Conservation (phyloP, 306 rosid species). For the Prunus dulcis region DNA sequence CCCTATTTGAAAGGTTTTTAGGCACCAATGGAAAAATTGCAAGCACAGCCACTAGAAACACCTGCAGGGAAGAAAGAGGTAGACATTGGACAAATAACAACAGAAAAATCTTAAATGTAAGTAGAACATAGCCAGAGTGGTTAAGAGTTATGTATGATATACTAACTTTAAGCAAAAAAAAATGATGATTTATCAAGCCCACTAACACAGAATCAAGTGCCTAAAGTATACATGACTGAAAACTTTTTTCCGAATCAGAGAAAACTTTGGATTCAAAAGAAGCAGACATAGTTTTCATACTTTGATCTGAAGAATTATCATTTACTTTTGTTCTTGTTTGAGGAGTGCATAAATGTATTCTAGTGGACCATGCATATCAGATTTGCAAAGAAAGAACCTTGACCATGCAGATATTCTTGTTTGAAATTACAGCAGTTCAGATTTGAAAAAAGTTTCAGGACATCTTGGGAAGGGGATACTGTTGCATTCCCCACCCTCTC, state of each 20-base stretch:
- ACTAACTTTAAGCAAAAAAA: background rate
- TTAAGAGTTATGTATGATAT: too few relatives aligned
- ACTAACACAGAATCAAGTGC: background rate
- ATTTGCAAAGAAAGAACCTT: too few relatives aligned
- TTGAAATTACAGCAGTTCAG: too few relatives aligned
- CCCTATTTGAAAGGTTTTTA: conserved; percentile 68
- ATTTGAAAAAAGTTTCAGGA: background rate
- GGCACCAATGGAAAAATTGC: conserved; percentile 84
- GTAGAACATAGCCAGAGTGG: background rate
- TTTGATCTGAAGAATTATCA: too few relatives aligned
- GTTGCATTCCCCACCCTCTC: background rate
- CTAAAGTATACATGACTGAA: background rate
- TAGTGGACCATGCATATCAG: too few relatives aligned
- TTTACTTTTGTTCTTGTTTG: too few relatives aligned
- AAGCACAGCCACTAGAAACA: conserved; percentile 81
- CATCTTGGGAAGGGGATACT: background rate
- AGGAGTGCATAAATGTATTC: too few relatives aligned
- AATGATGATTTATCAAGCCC: background rate
- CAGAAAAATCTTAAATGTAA: conserved; percentile 5
- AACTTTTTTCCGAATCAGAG: too few relatives aligned
- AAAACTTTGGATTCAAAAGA: background rate
- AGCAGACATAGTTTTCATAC: background rate
- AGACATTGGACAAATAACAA: conserved; percentile 12
- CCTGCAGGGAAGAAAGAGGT: conserved; percentile 46
- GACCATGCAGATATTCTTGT: too few relatives aligned